Evolutionary conservation across 1,284 basidiomycete species (phyloP).

Genomic region (Boletus sp.): DNA sequence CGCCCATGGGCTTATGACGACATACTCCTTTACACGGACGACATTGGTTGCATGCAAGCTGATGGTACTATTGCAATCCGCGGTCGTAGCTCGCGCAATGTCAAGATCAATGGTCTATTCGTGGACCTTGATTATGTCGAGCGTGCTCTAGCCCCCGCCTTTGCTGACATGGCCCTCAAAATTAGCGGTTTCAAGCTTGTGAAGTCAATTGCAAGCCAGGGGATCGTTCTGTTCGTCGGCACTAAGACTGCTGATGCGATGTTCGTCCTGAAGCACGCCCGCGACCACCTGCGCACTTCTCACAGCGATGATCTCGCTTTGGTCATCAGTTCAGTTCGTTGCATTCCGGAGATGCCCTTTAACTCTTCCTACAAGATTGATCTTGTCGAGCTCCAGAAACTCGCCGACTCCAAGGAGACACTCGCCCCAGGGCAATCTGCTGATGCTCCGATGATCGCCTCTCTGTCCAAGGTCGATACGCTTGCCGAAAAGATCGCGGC

Average conservation of each 20-base stretch:
- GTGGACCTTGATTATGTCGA: conserved; percentile 30
- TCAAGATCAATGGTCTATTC: conserved; percentile 30
- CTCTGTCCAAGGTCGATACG: conserved; percentile 14
- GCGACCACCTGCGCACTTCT: conserved; percentile 18
- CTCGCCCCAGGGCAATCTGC: conserved; percentile 10
- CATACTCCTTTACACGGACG: conserved; percentile 28
- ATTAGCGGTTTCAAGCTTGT: conserved; percentile 26
- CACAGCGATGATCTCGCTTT: conserved; percentile 21
- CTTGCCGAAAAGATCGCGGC: conserved; percentile 22
- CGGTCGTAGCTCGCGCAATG: conserved; percentile 29
- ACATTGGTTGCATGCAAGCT: conserved; percentile 27
- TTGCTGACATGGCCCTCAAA: conserved; percentile 13
- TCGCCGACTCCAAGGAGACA: conserved; percentile 20
- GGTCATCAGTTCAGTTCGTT: conserved; percentile 21
- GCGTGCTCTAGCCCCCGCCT: conserved; percentile 25
- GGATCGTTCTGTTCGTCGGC: conserved; percentile 22
- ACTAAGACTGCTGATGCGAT: conserved; percentile 20
- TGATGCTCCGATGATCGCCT: not conserved
- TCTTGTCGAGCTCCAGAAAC: conserved; percentile 22
- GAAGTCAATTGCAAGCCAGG: conserved; percentile 23
- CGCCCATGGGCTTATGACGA: conserved; percentile 25
- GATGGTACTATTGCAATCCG: conserved; percentile 29
- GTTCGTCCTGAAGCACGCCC: conserved; percentile 25
- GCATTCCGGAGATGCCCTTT: conserved; percentile 28
- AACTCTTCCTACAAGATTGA: conserved; percentile 31